Evolutionary conservation across 495 filamentous ascomycete species (phyloP), one percentile per base, ranked within the genome.

Genomic region (Lophiotrema nucula): DNA sequence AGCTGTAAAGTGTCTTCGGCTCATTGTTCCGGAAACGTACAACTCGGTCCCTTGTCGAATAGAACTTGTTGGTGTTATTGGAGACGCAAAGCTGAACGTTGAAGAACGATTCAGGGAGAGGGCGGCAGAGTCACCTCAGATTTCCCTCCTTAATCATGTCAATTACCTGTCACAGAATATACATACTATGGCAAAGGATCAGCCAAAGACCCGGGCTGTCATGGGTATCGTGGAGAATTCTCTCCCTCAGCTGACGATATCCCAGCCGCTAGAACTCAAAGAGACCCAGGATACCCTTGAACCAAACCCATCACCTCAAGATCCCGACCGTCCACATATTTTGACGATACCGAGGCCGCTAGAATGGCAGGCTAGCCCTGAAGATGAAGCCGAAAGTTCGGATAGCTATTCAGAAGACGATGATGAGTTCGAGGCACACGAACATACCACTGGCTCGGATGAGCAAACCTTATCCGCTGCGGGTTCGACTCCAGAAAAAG

Each of bases 161-260:
- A 95, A 95, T 66, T 88, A 86, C 53, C 71, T 96, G 39, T 77
- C 82, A 0, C 84, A 86, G 68, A 89, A 91, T 59, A 80, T 95
- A 66, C 83, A 88, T 60, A 68, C 73, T 0, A 75, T 95, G 67
- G 87, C 84, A 12, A 53, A 57, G 47, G 8, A 35, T 35, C 8
- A 8, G 15, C 31, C 24, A 33, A 45, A 37, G 44, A 21, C 8
- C 23, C 2, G 15, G 45, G 27, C 16, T 6, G 31, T 23, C n/a
- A n/a, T n/a, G n/a, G n/a, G n/a, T n/a, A n/a, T n/a, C n/a, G n/a
- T n/a, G n/a, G n/a, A n/a, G n/a, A n/a, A n/a, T n/a, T n/a, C n/a
- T n/a, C n/a, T n/a, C n/a, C n/a, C n/a, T n/a, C n/a, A n/a, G n/a
- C n/a, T n/a, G n/a, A n/a, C n/a, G n/a, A n/a, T n/a, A n/a, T n/a